These are phyloP conservation scores for Penicillium paradoxum DNA, from an alignment of 495 filamentous ascomycete genomes.

Conservation along the genomic window DNA sequence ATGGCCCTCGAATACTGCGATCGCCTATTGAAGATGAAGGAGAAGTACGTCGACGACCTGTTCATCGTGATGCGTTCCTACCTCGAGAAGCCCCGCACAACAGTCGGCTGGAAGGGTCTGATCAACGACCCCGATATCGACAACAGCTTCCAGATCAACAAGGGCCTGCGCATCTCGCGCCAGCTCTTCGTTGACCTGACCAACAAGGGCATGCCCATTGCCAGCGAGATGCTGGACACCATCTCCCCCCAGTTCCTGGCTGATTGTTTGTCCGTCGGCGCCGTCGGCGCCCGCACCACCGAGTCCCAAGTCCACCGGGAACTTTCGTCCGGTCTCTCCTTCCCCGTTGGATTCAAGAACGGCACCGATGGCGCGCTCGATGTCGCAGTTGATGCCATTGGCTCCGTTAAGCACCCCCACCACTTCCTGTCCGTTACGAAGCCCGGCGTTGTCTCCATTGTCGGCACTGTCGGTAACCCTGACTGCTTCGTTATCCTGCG, in stretches of 20 bases:
- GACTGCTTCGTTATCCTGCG: conserved; percentile 98
- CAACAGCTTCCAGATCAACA: conserved; percentile 98
- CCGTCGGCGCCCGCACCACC: conserved; percentile 91
- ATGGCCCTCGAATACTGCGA: conserved; percentile 94
- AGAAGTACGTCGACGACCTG: conserved; percentile 85
- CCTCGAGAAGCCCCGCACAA: conserved; percentile 97
- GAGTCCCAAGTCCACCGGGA: conserved; percentile 95
- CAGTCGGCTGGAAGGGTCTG: conserved; percentile 97
- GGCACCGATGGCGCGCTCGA: conserved; percentile 89
- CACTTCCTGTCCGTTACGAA: conserved; percentile 99
- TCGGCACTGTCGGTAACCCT: conserved; percentile 92
- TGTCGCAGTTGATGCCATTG: conserved; percentile 95
- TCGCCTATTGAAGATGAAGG: conserved; percentile 71
- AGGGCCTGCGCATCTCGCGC: conserved; percentile 80
- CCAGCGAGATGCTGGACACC: conserved; percentile 97
- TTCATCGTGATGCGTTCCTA: conserved; percentile 97
- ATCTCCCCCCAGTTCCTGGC: conserved; percentile 97
- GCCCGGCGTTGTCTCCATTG: conserved; percentile 92
- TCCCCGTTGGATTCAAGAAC: conserved; percentile 99
- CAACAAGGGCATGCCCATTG: conserved; percentile 92
- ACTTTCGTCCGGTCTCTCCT: conserved; percentile 86
- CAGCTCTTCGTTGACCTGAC: conserved; percentile 96
- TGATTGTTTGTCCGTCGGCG: conserved; percentile 88
- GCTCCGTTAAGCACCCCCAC: conserved; percentile 85
- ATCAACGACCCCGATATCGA: conserved; percentile 99